Percentiles rank a stretch among this genome's conserved stretches.
Conservation (phyloP, 2,329 filamentous ascomycete genomes). For the Penicillium crustosum region DNA sequence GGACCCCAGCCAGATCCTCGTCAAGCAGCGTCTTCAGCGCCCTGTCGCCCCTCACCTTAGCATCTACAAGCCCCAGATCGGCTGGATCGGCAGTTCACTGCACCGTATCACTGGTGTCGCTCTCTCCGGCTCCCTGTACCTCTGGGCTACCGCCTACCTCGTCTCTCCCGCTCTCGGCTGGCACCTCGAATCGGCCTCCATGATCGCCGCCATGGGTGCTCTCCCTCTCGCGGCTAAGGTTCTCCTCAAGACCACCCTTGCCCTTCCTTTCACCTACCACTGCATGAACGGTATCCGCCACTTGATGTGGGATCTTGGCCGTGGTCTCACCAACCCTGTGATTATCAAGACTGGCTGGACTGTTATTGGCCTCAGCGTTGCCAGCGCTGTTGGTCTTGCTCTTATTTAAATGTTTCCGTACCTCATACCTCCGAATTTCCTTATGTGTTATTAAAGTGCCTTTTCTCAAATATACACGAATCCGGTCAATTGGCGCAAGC, state of each 20-base stretch:
- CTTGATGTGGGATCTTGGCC: slow-evolving; percentile 68
- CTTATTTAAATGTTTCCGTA: slow-evolving; percentile 37
- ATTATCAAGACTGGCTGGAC: slow-evolving; percentile 66
- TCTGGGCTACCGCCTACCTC: slow-evolving; percentile 79
- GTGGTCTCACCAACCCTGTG: slow-evolving; percentile 61
- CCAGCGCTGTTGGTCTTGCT: slow-evolving; percentile 51
- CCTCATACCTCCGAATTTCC: slow-evolving; percentile 35
- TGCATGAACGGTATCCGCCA: slow-evolving; percentile 68
- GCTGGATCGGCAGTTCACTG: slow-evolving; percentile 73
- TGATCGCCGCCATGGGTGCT: slow-evolving; percentile 64
- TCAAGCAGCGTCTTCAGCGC: slow-evolving; percentile 74
- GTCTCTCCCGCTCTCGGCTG: slow-evolving; percentile 72
- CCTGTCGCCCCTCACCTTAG: slow-evolving; percentile 80
- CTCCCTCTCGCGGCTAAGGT: slow-evolving; percentile 62
- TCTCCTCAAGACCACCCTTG: slow-evolving; percentile 57
- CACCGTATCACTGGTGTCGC: slow-evolving; percentile 80
- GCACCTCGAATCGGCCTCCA: slow-evolving; percentile 63
- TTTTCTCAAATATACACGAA: slow-evolving; percentile 26
- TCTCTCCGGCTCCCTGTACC: slow-evolving; percentile 73
- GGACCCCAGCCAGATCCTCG: slow-evolving; percentile 61
- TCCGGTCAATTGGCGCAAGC: slow-evolving; percentile 21
- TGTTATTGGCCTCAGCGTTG: slow-evolving; percentile 57
- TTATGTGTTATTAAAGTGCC: slow-evolving; percentile 33
- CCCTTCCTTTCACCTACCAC: slow-evolving; percentile 69
- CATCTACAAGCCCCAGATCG: slow-evolving; percentile 86